Conservation (phyloP, 495 filamentous ascomycete species). For the Immersiella caudata region DNA sequence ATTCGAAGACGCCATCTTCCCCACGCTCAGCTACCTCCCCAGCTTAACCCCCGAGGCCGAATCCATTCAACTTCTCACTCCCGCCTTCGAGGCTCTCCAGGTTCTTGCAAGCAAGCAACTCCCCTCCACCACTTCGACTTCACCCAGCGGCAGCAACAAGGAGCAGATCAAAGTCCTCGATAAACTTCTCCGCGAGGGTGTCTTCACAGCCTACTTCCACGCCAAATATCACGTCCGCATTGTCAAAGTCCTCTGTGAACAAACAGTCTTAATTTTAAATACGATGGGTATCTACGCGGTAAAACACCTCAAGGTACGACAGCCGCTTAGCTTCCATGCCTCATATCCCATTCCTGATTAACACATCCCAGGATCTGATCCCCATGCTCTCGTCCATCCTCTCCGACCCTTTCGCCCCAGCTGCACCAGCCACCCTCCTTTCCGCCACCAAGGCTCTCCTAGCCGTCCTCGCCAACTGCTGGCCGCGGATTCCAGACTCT, state of each 20-base stretch:
- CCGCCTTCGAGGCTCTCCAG: constrained; percentile 69
- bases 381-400: constrained; percentile 69
- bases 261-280: constrained; percentile 55
- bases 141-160: constrained; percentile 10
- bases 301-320: constrained; percentile 68
- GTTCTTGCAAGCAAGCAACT: constrained; percentile 53
- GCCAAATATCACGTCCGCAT: constrained; percentile 54
- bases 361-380: constrained; percentile 59
- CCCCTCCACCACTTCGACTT: constrained; percentile 1
- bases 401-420: constrained; percentile 68
- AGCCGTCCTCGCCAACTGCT: constrained; percentile 65
- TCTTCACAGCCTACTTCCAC: constrained; percentile 58
- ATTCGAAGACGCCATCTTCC: constrained; percentile 76
- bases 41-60: constrained; percentile 74
- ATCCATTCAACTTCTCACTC: constrained; percentile 64
- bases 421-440: constrained; percentile 57
- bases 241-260: constrained; percentile 60
- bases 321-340: background rate
- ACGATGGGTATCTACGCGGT: constrained; percentile 69
- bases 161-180: constrained; percentile 48
- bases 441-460: constrained; percentile 58
- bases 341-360: background rate
- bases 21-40: constrained; percentile 73
- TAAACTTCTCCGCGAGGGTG: constrained; percentile 56
- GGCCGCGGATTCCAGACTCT: constrained; percentile 64